A percentile compares a stretch with the other conserved stretches of the same genome.
Conservation (phyloP, 192 early-diverging fungal species). For the Coemansia sp. region DNA sequence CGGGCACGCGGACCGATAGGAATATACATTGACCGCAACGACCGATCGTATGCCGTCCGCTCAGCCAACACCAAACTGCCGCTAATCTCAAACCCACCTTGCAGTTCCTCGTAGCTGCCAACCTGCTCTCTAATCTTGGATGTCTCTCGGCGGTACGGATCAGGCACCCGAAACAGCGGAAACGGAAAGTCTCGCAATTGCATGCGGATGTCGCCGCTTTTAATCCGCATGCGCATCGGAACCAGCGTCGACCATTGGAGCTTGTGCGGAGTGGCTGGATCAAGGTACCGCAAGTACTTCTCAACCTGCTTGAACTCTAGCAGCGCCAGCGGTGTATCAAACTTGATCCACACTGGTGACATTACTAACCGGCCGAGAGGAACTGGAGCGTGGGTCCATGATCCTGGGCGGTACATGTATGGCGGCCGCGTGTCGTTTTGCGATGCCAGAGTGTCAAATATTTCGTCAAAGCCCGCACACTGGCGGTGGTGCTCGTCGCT, state of each 20-base stretch:
- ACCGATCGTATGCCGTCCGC: constrained; percentile 38
- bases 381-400: constrained; percentile 51
- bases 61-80: constrained; percentile 48
- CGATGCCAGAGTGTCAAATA: constrained; percentile 29
- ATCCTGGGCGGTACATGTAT: constrained; percentile 37
- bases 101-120: constrained; percentile 41
- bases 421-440: constrained; percentile 20
- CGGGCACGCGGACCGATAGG: constrained; percentile 42
- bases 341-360: constrained; percentile 38
- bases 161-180: constrained; percentile 53
- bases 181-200: constrained; percentile 57
- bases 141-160: constrained; percentile 39
- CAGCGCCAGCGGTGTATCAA: constrained; percentile 48
- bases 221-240: constrained; percentile 48
- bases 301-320: constrained; percentile 50
- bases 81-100: constrained; percentile 46
- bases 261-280: constrained; percentile 44
- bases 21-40: constrained; percentile 43
- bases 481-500: not conserved
- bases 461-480: constrained; percentile 31
- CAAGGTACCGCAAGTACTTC: constrained; percentile 51
- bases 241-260: constrained; percentile 52
- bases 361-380: constrained; percentile 45
- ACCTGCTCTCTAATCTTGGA: not conserved
- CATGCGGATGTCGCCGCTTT: constrained; percentile 48